Evolutionary conservation across 805 yeast genomes (phyloP), one percentile per base, ranked within the genome.

Genomic region (Saccharomycopsis sp.): DNA sequence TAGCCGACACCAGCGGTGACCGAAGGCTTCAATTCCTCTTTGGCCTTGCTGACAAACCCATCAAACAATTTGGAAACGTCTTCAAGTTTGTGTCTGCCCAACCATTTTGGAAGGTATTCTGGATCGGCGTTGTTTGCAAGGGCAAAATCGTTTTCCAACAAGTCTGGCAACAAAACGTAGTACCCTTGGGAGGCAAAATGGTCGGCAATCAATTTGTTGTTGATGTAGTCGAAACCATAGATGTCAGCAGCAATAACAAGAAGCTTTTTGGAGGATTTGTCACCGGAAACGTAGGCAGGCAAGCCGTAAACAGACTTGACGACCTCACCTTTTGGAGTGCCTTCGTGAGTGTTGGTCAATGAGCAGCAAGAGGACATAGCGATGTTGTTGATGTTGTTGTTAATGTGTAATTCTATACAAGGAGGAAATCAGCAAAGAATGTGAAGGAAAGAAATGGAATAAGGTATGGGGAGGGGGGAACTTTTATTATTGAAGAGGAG

Each of bases 141-240:
- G 45, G 35, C 32, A 10, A 23, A 22, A 37, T 70, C 78, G 26
- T 72, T 73, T 21, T 71, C 59, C 50, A 84, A 68, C 45, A 83
- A 66, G 58, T 86, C 95, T n/a, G 95, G 95, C 25, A 80, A 61
- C 35, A 79, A 64, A 1, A 80, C 88, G 33, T 69, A 71, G 62
- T 69, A 84, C 18, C 85, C 84, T 5, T 57, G 57, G 36, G 59
- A 59, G 34, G 88, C 82, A 46, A 81, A 72, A 40, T 64, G 61
- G 54, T 80, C 87, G 12, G 87, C 89, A 46, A 75, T 56, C 51
- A 87, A 65, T 51, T 69, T 60, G 27, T 60, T 60, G 58, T 87
- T 86, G 55, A 64, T 65, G 54, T 66, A 68, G 35, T 63, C 63
- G 55, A 69, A 61, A 29, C 96, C 95, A 46, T 57, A 74, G 35